Conservation (phyloP, 164 flowering plant species). For the Aristolochia fimbriata region DNA sequence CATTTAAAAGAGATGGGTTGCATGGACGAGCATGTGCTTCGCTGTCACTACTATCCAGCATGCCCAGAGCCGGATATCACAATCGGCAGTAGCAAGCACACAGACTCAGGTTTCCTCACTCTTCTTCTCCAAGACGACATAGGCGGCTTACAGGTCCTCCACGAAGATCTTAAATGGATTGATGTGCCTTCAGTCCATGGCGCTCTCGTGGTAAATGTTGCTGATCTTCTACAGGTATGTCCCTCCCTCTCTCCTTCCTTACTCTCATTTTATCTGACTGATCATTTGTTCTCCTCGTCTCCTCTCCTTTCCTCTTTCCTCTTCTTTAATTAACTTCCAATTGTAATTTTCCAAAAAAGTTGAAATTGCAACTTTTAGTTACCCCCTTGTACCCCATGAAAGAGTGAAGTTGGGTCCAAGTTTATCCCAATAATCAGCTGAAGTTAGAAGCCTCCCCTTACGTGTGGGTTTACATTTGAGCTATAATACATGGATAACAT, state of each 20-base stretch:
- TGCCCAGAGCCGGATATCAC: conserved; percentile 18
- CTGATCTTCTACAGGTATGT: conserved; percentile 18
- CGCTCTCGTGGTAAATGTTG: conserved; percentile 14
- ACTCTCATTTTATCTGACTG: too few relatives aligned
- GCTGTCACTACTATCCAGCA: conserved; percentile 15
- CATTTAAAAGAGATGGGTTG: conserved; percentile 7
- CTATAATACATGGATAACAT: too few relatives aligned
- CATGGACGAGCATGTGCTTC: neutral
- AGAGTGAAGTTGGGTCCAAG: too few relatives aligned
- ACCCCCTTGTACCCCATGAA: neutral
- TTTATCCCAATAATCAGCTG: too few relatives aligned
- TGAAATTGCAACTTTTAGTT: neutral
- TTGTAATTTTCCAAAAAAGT: neutral
- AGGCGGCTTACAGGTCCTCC: conserved; percentile 21
- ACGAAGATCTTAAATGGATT: conserved; percentile 14
- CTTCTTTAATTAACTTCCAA: too few relatives aligned
- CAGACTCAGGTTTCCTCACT: conserved; percentile 15
- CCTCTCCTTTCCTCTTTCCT: neutral
- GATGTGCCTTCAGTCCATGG: conserved; percentile 17
- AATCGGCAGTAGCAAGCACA: conserved; percentile 12
- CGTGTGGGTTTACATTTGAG: too few relatives aligned
- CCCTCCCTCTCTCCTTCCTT: too few relatives aligned
- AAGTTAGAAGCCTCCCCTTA: too few relatives aligned
- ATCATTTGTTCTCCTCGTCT: too few relatives aligned
- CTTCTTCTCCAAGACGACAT: conserved; percentile 15